Conservation (phyloP, 768 basidiomycete species). For the Serendipita sp. region DNA sequence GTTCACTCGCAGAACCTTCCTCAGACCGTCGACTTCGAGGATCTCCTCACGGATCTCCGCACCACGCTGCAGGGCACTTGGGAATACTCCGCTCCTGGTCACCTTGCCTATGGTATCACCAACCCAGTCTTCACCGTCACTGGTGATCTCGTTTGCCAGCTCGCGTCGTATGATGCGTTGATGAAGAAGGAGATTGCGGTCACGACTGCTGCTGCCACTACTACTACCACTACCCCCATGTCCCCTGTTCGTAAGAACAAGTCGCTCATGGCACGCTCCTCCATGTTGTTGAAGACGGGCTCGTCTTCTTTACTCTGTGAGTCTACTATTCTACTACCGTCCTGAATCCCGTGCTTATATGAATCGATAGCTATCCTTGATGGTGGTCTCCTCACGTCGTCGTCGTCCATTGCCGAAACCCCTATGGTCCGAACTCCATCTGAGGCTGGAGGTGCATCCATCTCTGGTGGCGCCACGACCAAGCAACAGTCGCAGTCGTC, state of each 20-base stretch:
- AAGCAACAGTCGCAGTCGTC: not conserved
- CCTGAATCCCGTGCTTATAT: too few relatives aligned
- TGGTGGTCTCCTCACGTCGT: not conserved
- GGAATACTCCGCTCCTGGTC: slow-evolving; percentile 15
- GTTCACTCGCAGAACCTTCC: slow-evolving; percentile 12
- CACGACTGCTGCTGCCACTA: not conserved
- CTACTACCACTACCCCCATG: not conserved
- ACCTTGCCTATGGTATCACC: slow-evolving; percentile 16
- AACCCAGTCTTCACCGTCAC: slow-evolving; percentile 18
- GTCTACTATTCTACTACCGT: too few relatives aligned
- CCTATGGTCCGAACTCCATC: not conserved
- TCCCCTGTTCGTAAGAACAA: not conserved
- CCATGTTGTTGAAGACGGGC: not conserved
- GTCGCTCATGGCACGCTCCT: not conserved
- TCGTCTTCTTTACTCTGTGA: not conserved
- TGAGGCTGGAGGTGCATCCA: not conserved
- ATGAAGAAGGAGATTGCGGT: slow-evolving; percentile 1
- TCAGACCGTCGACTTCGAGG: slow-evolving; percentile 13
- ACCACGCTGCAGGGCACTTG: slow-evolving; percentile 17
- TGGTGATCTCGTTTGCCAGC: slow-evolving; percentile 20
- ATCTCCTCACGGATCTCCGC: slow-evolving; percentile 14
- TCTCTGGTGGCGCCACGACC: not conserved
- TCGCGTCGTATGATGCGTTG: slow-evolving; percentile 8
- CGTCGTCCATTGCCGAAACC: not conserved
- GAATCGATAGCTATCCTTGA: not conserved